phyloP scores from a whole-genome alignment of 352 stramenopile genomes.

The Blastocystis sp. region DNA sequence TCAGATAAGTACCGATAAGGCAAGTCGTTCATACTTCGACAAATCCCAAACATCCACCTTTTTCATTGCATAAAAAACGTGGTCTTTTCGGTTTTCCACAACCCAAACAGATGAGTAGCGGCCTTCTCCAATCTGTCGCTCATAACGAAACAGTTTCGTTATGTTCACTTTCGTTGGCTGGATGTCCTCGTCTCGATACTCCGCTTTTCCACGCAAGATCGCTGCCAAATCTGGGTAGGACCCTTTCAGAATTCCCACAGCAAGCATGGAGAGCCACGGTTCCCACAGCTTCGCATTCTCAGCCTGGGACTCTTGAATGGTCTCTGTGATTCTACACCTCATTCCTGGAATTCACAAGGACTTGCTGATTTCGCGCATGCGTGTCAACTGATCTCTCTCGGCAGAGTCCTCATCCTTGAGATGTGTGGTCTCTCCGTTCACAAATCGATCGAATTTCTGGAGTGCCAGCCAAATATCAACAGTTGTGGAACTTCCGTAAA shows the following conservation, averaged over 20 bases:
- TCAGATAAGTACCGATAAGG: background rate
- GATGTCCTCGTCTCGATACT: constrained; percentile 29
- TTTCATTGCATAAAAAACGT: constrained; percentile 49
- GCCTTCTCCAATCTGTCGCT: constrained; percentile 50
- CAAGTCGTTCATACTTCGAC: background rate
- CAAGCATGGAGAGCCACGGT: background rate
- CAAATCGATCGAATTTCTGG: background rate
- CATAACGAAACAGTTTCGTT: constrained; percentile 41
- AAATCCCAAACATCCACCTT: background rate
- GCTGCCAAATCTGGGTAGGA: background rate
- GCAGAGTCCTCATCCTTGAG: background rate
- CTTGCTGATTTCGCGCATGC: constrained; percentile 6
- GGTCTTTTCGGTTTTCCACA: background rate
- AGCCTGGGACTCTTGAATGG: constrained; percentile 29
- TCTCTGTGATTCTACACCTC: constrained; percentile 12
- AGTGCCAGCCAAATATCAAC: constrained; percentile 14
- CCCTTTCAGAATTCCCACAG: background rate
- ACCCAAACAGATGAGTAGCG: constrained; percentile 36
- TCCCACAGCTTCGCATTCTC: background rate
- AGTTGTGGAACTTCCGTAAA: background rate
- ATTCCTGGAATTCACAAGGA: background rate
- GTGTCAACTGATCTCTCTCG: background rate
- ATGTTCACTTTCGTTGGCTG: background rate
- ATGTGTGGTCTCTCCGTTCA: background rate
- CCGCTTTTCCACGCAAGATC: constrained; percentile 21